These are phyloP conservation scores for Herpetomonas tarakana DNA, from an alignment of 208 protist genomes.

Conservation along the genomic window DNA sequence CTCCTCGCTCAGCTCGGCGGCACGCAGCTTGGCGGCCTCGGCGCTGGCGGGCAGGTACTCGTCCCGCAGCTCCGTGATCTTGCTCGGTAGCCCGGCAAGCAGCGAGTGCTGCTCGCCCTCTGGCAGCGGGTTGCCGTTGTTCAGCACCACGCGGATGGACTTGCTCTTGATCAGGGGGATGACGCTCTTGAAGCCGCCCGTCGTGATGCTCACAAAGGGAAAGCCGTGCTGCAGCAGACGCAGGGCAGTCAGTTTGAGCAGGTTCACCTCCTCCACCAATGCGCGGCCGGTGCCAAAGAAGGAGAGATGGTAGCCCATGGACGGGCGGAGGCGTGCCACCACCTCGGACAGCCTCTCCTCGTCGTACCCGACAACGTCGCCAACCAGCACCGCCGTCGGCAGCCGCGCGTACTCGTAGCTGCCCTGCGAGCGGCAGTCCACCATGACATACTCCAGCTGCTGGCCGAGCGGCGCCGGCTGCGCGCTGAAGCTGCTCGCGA, in stretches of 20 bases:
- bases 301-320: slow-evolving; percentile 57
- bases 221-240: slow-evolving; percentile 71
- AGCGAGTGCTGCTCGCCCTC: slow-evolving; percentile 13
- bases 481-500: slow-evolving; percentile 52
- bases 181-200: slow-evolving; percentile 69
- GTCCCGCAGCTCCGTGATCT: slow-evolving; percentile 1
- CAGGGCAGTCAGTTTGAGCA: slow-evolving; percentile 82
- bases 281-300: slow-evolving; percentile 78
- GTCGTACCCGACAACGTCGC: slow-evolving; percentile 48
- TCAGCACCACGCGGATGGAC: slow-evolving; percentile 24
- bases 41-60: slow-evolving; percentile 11
- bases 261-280: slow-evolving; percentile 83
- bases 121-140: slow-evolving; percentile 16
- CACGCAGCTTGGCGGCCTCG: slow-evolving; percentile 14
- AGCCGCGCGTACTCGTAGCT: slow-evolving; percentile 86
- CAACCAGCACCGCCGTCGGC: slow-evolving; percentile 67
- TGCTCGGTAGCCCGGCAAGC: neutral
- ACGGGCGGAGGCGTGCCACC: slow-evolving; percentile 36
- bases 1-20: slow-evolving; percentile 43
- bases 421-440: slow-evolving; percentile 80
- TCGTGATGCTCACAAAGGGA: slow-evolving; percentile 70
- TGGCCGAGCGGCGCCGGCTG: neutral
- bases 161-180: slow-evolving; percentile 64
- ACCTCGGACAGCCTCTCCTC: slow-evolving; percentile 27
- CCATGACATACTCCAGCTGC: slow-evolving; percentile 67